Percentiles rank a stretch among this genome's conserved stretches.
Conservation (phyloP, 345 rosid genomes). For the Hirschfeldia incana region DNA sequence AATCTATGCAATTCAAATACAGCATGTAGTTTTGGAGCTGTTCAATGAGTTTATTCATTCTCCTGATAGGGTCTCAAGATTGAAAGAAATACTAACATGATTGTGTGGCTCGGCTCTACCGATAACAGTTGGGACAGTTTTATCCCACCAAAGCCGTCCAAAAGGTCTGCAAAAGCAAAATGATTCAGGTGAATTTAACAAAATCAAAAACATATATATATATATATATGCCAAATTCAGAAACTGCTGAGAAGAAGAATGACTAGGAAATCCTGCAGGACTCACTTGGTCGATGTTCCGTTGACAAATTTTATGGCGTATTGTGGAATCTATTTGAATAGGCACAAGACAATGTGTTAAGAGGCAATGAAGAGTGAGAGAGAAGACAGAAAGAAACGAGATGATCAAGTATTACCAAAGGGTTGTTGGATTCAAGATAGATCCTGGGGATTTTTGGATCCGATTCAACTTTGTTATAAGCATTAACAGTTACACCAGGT, state of each 20-base stretch:
- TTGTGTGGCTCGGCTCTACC: conserved; percentile 79
- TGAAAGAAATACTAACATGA: conserved; percentile 44
- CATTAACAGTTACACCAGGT: conserved; percentile 55
- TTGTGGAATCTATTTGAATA: conserved; percentile 34
- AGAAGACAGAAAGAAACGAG: neutral
- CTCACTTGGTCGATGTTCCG: conserved; percentile 47
- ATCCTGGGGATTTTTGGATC: conserved; percentile 48
- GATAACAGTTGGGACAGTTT: conserved; percentile 77
- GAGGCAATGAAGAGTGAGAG: neutral
- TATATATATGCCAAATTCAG: neutral
- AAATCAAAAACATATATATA: no score
- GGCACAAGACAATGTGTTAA: neutral
- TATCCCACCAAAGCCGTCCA: conserved; percentile 90
- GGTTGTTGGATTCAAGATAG: conserved; percentile 42
- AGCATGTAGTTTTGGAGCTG: neutral
- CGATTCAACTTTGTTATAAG: conserved; percentile 46
- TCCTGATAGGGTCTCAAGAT: neutral
- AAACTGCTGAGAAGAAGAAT: neutral
- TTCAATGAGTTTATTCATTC: neutral
- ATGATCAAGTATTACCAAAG: conserved; percentile 47
- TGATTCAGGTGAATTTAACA: neutral
- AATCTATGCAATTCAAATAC: neutral
- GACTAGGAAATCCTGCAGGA: neutral
- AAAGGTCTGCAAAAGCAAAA: conserved; percentile 52
- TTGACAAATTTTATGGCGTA: conserved; percentile 33